phyloP scores from a whole-genome alignment of 139 green algal genomes.

The Chlamydomonas applanata region DNA sequence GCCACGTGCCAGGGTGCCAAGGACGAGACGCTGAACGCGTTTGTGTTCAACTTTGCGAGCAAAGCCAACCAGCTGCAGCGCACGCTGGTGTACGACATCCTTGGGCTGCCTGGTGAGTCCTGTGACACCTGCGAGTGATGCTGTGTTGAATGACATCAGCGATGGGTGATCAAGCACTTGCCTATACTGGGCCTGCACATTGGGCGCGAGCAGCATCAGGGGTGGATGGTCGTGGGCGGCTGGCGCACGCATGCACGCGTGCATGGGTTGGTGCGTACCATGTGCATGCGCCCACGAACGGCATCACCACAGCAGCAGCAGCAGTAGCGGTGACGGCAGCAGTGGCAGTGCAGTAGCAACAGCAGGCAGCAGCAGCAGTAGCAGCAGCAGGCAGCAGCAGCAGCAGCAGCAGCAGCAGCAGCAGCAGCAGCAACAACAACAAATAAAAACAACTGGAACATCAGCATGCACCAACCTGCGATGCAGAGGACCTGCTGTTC shows the following conservation, averaged over 20 bases:
- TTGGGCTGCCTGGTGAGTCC: slow-evolving; percentile 64
- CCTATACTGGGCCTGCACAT: background rate
- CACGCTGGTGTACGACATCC: slow-evolving; percentile 59
- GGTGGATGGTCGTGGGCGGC: no score
- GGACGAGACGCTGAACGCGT: slow-evolving; percentile 24
- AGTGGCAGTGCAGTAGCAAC: no score
- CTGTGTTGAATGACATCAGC: background rate
- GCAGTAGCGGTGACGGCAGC: no score
- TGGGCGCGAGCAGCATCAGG: background rate
- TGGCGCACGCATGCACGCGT: background rate
- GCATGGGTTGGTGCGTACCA: background rate
- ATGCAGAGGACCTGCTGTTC: slow-evolving; percentile 67
- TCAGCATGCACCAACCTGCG: no score
- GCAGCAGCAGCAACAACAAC: no score
- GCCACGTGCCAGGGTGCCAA: background rate
- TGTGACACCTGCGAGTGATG: background rate
- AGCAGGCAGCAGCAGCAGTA: no score
- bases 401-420: no score
- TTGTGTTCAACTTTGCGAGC: slow-evolving; percentile 85
- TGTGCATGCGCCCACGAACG: no score
- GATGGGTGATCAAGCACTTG: background rate
- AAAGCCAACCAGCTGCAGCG: slow-evolving; percentile 59
- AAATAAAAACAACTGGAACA: no score
- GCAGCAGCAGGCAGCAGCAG: no score
- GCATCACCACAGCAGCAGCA: no score